Evolutionary conservation across 2,329 filamentous ascomycete genomes (phyloP), one percentile per base, ranked within the genome.

Genomic region (Kalmusia sp.): DNA sequence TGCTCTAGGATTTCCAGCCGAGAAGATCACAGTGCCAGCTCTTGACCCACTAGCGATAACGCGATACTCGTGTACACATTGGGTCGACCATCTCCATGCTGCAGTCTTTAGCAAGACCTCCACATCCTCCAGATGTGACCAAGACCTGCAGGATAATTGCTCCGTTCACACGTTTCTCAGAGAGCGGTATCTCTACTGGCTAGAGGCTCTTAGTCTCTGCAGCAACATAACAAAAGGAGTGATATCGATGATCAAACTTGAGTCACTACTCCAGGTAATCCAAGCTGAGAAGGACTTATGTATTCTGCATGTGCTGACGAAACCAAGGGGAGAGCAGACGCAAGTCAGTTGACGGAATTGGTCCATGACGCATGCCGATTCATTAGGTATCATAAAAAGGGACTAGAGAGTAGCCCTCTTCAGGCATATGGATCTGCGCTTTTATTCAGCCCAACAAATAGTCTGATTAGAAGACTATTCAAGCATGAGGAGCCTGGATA

Each of bases 381-480:
- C 17, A 22, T 44, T 2, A 33, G 31, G 28, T 44, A 44, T 22
- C 40, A 44, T 7, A 44, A 33, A 22, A 5, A 0, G 15, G 17
- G 15, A 5, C 31, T 44, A 12, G 15, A 44, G 15, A 44, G 12
- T 12, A 1, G 1, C 3, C 40, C 40, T 21, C 27, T 44, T 2
- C 40, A 44, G n/a, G n/a, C 27, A 22, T 44, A 44, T 24, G n/a
- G 7, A 9, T 44, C 40, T n/a, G 40, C 58, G 19, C 58, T 66
- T 19, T 4, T 59, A 34, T 61, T 56, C 31, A 56, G 52, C 48
- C 57, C 52, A 44, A n/a, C 27, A 12, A n/a, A 39, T 19, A 58
- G 58, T 30, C n/a, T 57, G 12, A 57, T 59, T 24, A 38, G 51
- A 17, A 21, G 21, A 8, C 45, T 44, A 22, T 38, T 43, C 21